These are phyloP conservation scores for Ceratobasidium sp. DNA, from an alignment of 1,284 basidiomycete genomes.

Conservation along the genomic window DNA sequence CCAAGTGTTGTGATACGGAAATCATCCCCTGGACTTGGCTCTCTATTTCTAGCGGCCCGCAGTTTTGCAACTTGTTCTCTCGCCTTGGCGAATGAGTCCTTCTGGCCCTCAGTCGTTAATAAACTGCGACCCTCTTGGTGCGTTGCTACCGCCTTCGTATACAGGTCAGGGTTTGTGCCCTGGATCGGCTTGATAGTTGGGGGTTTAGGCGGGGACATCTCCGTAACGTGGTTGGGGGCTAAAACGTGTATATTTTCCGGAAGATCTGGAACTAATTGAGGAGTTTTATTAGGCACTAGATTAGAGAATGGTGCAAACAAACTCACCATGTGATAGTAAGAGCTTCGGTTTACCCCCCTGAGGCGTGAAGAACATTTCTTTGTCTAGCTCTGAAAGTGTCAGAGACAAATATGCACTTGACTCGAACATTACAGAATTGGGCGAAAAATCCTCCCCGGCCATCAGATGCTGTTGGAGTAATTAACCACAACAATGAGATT, in stretches of 20 bases:
- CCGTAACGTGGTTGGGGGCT: slow-evolving; percentile 56
- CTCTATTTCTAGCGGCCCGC: neutral
- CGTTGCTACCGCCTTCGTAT: slow-evolving; percentile 3
- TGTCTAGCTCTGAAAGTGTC: slow-evolving; percentile 76
- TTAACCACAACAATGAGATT: neutral
- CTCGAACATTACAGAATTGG: slow-evolving; percentile 79
- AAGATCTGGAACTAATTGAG: slow-evolving; percentile 59
- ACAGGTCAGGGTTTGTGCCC: slow-evolving; percentile 50
- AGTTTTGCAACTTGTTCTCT: slow-evolving; percentile 24
- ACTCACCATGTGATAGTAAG: slow-evolving; percentile 53
- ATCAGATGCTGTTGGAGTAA: slow-evolving; percentile 68
- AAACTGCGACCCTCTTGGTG: slow-evolving; percentile 13
- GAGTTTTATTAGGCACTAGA: slow-evolving; percentile 54
- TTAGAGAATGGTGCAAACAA: neutral
- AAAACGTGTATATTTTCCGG: slow-evolving; percentile 62
- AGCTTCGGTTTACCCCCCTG: slow-evolving; percentile 61
- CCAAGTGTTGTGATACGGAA: slow-evolving; percentile 83
- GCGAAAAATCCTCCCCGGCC: slow-evolving; percentile 67
- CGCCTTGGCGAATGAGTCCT: slow-evolving; percentile 54
- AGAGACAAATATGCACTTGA: slow-evolving; percentile 78
- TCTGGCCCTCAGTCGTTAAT: slow-evolving; percentile 30
- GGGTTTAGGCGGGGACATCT: slow-evolving; percentile 62
- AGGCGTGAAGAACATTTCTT: slow-evolving; percentile 77
- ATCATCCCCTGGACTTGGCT: slow-evolving; percentile 64
- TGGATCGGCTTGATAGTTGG: slow-evolving; percentile 55